Conservation (phyloP, 2,329 filamentous ascomycete genomes). For the Grosmannia clavigera region DNA sequence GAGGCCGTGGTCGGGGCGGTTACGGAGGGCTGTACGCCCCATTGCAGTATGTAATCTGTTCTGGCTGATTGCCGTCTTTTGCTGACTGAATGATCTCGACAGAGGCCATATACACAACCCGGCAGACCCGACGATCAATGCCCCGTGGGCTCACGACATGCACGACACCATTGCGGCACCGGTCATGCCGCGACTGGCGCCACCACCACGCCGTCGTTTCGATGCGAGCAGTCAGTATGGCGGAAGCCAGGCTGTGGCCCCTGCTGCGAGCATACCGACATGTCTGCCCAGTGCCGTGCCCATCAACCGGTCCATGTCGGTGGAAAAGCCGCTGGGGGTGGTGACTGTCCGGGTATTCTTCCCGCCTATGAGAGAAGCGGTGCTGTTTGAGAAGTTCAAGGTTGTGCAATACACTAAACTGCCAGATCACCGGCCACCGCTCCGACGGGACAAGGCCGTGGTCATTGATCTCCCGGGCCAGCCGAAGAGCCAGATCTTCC, state of each 20-base stretch:
- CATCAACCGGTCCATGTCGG: conserved; percentile 70
- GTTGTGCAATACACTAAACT: conserved; percentile 88
- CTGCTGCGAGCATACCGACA: conserved; percentile 37
- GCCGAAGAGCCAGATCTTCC: conserved; percentile 78
- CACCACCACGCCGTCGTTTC: conserved; percentile 21
- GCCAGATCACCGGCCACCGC: conserved; percentile 84
- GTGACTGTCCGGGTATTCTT: conserved; percentile 74
- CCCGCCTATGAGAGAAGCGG: conserved; percentile 59
- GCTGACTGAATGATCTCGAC: background rate
- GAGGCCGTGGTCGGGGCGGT: conserved; percentile 43
- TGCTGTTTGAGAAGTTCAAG: conserved; percentile 61
- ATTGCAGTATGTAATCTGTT: conserved; percentile 42
- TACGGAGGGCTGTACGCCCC: conserved; percentile 47
- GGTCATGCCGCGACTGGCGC: conserved; percentile 13
- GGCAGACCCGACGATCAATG: conserved; percentile 52
- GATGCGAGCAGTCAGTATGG: conserved; percentile 13
- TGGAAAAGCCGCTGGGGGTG: conserved; percentile 71
- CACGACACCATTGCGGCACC: conserved; percentile 57
- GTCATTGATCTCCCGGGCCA: conserved; percentile 78
- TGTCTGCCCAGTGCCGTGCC: conserved; percentile 47
- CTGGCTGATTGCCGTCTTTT: background rate
- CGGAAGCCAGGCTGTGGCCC: conserved; percentile 22
- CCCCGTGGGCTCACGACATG: conserved; percentile 87
- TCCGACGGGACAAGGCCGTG: conserved; percentile 92
- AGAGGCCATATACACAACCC: conserved; percentile 20